Conservation (phyloP, 257 asterid species). For the Avicennia marina region DNA sequence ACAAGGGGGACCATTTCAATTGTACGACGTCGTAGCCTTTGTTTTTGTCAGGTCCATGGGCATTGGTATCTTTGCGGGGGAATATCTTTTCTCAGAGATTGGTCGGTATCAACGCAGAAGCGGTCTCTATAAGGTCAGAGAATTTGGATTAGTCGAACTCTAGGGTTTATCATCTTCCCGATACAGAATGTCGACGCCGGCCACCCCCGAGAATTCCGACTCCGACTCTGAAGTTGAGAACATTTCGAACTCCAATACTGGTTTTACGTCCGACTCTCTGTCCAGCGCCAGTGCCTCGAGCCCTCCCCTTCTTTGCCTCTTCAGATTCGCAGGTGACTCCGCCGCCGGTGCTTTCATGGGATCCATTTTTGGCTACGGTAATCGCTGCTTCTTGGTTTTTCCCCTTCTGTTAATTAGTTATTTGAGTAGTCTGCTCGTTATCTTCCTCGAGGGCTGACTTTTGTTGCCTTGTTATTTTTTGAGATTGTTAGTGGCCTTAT, state of each 20-base stretch:
- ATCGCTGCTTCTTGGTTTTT: background rate
- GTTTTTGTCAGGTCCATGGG: too few relatives aligned
- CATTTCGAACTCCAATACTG: constrained; percentile 22
- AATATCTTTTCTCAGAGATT: too few relatives aligned
- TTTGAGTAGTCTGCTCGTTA: background rate
- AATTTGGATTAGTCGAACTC: background rate
- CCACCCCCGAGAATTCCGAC: constrained; percentile 36
- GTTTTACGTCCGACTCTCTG: constrained; percentile 34
- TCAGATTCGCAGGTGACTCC: constrained; percentile 66
- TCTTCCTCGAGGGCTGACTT: background rate
- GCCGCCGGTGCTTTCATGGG: constrained; percentile 82
- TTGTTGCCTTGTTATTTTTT: too few relatives aligned
- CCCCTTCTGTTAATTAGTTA: background rate
- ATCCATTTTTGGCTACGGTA: constrained; percentile 76
- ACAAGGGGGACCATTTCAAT: too few relatives aligned
- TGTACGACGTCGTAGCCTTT: too few relatives aligned
- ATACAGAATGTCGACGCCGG: constrained; percentile 51
- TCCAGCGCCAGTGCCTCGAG: constrained; percentile 35
- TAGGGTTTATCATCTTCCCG: constrained; percentile 40
- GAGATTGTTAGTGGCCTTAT: too few relatives aligned
- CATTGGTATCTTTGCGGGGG: too few relatives aligned
- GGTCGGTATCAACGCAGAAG: too few relatives aligned
- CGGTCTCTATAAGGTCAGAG: too few relatives aligned
- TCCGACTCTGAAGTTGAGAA: constrained; percentile 51
- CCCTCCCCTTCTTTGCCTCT: constrained; percentile 63